Evolutionary conservation across 192 early-diverging fungal genomes (phyloP).

Genomic region (Podila minutissima): DNA sequence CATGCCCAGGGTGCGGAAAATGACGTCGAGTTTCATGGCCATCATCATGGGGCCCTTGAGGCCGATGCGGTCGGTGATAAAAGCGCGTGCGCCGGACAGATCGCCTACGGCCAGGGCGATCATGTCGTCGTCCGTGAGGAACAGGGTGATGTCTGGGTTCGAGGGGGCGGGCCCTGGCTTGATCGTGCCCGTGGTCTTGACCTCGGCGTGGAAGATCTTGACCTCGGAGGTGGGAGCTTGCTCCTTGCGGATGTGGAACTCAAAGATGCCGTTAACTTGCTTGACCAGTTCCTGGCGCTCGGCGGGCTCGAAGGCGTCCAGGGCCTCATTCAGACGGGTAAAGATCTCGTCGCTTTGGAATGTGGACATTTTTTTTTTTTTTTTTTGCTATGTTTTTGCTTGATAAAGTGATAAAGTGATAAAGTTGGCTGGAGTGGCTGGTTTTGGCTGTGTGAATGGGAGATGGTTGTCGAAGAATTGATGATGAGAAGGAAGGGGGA

Average conservation of each 20-base stretch:
- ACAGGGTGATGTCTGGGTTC: conserved; percentile 78
- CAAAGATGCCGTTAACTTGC: conserved; percentile 83
- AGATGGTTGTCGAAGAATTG: too few relatives aligned
- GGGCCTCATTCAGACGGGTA: conserved; percentile 67
- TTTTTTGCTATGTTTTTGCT: too few relatives aligned
- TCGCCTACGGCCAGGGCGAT: conserved; percentile 85
- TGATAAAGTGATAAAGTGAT: too few relatives aligned
- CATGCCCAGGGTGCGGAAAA: conserved; percentile 60
- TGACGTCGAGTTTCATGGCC: conserved; percentile 75
- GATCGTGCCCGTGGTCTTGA: conserved; percentile 56
- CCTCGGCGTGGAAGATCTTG: conserved; percentile 85
- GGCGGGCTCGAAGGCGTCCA: conserved; percentile 60
- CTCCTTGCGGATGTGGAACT: conserved; percentile 83
- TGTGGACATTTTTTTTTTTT: too few relatives aligned
- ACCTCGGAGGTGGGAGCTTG: conserved; percentile 60
- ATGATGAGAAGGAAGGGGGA: too few relatives aligned
- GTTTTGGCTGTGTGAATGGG: too few relatives aligned
- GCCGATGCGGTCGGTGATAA: conserved; percentile 93
- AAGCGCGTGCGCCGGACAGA: conserved; percentile 83
- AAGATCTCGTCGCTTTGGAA: conserved; percentile 81
- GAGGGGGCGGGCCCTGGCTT: conserved; percentile 65
- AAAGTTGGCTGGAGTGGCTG: too few relatives aligned
- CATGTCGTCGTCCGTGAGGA: conserved; percentile 84
- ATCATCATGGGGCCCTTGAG: conserved; percentile 81
- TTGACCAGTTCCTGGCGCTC: conserved; percentile 72